Conservation (phyloP, 2,329 filamentous ascomycete species). For the Colletotrichum sojae region DNA sequence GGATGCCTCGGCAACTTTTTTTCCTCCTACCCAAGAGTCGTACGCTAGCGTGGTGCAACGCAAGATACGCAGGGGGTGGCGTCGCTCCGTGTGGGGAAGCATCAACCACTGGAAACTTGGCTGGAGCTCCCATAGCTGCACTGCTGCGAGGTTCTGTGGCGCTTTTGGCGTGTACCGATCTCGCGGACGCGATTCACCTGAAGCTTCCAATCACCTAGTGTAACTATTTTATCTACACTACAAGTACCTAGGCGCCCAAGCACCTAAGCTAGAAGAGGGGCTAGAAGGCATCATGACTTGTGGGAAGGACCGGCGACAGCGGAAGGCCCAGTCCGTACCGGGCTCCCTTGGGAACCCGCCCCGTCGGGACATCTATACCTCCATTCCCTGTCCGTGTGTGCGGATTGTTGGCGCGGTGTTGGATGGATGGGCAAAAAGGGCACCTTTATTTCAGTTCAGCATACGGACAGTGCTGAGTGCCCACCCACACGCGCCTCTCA, state of each 20-base stretch:
- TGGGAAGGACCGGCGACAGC: neutral
- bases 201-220: too few species aligned
- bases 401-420: neutral
- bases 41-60: slow-evolving; percentile 1
- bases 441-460: neutral
- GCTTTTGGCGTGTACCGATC: too few species aligned
- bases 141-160: too few species aligned
- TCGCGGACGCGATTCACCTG: too few species aligned
- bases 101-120: slow-evolving; percentile 10
- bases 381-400: slow-evolving; percentile 26
- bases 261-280: neutral
- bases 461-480: neutral
- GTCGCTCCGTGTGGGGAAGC: slow-evolving; percentile 23
- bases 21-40: neutral
- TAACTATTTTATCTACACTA: too few species aligned
- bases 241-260: too few species aligned
- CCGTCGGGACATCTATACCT: slow-evolving; percentile 35
- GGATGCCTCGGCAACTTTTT: slow-evolving; percentile 34
- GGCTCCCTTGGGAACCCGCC: slow-evolving; percentile 4
- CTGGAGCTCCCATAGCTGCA: slow-evolving; percentile 6
- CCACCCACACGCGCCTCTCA: neutral
- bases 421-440: neutral
- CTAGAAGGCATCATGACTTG: neutral
- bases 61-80: slow-evolving; percentile 23
- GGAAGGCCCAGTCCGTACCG: neutral